Evolutionary conservation across 352 stramenopile genomes (phyloP).

Genomic region (Pythium rhizo-oryzae): DNA sequence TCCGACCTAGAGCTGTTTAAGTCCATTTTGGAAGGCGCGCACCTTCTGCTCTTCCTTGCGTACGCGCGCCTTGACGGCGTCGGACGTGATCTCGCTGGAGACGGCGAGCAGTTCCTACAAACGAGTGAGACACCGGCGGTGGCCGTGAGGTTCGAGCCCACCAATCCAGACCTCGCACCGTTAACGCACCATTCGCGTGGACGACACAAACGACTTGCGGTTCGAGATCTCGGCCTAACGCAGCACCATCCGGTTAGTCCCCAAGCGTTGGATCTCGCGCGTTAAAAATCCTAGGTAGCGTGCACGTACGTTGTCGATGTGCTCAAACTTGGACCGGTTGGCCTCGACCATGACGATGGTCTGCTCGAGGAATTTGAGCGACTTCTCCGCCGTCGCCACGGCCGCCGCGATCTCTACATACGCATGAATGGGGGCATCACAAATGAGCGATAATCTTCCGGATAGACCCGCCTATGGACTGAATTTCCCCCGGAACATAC

Average conservation of each 20-base stretch:
- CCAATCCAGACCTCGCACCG: neutral
- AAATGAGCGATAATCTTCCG: too few species aligned
- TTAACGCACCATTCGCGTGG: conserved; percentile 41
- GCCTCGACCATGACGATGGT: conserved; percentile 83
- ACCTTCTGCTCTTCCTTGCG: conserved; percentile 73
- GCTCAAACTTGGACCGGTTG: conserved; percentile 79
- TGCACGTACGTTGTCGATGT: conserved; percentile 83
- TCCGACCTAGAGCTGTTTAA: neutral
- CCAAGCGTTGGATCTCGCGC: neutral
- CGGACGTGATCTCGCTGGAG: conserved; percentile 56
- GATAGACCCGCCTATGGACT: neutral
- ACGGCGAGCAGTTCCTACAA: conserved; percentile 63
- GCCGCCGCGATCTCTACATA: conserved; percentile 67
- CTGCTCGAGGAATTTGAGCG: conserved; percentile 80
- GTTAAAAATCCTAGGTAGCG: too few species aligned
- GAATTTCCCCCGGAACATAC: conserved; percentile 32
- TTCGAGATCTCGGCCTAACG: conserved; percentile 55
- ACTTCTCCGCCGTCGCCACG: conserved; percentile 65
- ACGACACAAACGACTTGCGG: conserved; percentile 70
- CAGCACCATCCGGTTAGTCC: neutral
- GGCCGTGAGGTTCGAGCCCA: neutral
- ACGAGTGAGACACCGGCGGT: neutral
- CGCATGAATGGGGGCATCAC: too few species aligned
- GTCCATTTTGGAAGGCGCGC: neutral
- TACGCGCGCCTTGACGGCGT: conserved; percentile 56